These are phyloP conservation scores for Chrysanthemum makinoi DNA, from an alignment of 129 eudicot genomes.

Conservation along the genomic window DNA sequence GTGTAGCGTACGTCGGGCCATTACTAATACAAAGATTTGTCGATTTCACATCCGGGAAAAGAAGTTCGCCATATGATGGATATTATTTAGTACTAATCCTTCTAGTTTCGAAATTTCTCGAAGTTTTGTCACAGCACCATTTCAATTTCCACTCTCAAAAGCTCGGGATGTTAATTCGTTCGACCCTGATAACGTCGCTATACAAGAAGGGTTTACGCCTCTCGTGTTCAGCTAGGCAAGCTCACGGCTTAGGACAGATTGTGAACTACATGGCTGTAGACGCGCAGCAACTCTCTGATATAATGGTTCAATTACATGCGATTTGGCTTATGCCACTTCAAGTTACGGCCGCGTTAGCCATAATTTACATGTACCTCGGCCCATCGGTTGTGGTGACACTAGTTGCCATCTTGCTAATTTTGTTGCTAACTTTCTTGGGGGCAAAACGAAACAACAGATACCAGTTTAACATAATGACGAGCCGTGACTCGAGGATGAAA, in stretches of 20 bases:
- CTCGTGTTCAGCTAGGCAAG: constrained; percentile 57
- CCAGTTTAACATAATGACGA: constrained; percentile 46
- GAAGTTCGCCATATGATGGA: constrained; percentile 41
- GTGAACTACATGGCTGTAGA: constrained; percentile 79
- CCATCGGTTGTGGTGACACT: constrained; percentile 32
- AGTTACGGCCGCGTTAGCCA: constrained; percentile 32
- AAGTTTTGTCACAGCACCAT: constrained; percentile 63
- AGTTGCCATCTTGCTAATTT: constrained; percentile 27
- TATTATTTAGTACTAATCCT: constrained; percentile 46
- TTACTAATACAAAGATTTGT: constrained; percentile 56
- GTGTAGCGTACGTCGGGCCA: constrained; percentile 62
- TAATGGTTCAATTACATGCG: constrained; percentile 50
- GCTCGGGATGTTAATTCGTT: constrained; percentile 62
- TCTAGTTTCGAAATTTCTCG: constrained; percentile 42
- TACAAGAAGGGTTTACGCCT: constrained; percentile 55
- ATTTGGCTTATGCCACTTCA: constrained; percentile 68
- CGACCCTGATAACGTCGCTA: constrained; percentile 43
- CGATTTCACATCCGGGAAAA: constrained; percentile 45
- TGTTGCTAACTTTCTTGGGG: constrained; percentile 14
- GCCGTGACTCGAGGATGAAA: constrained; percentile 57
- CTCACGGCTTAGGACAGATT: constrained; percentile 73
- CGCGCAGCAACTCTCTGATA: constrained; percentile 52
- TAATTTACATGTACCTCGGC: constrained; percentile 48
- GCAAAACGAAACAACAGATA: constrained; percentile 29
- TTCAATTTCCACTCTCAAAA: constrained; percentile 52